Base-by-base conservation (phyloP, 1,139 yeast species). In the Candida gigantensis region DNA sequence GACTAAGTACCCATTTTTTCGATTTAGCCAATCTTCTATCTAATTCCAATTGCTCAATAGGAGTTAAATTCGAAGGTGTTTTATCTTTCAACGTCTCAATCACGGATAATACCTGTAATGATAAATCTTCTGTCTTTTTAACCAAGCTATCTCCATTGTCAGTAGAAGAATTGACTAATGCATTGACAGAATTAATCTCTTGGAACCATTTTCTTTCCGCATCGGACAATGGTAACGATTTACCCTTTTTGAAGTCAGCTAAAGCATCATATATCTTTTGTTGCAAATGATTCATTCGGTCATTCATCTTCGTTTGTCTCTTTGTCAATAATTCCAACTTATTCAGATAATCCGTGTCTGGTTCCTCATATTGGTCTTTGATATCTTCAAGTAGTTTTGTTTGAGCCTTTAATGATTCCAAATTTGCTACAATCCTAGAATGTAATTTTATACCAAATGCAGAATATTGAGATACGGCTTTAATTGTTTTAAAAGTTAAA, bases 131-230 rank as follows among this genome's bases (percentile, higher is more conserved):
- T 6, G 51, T 36, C 12, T 37, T 38, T 7, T 38, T 32, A 5
- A 34, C 34, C 12, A 53, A 35, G 32, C 44, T 42, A 11, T 34
- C 36, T 5, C 29, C 33, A 6, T 42, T 40, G 3, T 29, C 28
- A 3, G 37, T 34, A 13, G 41, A 47, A 12, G 40, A 31, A 9
- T 41, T 39, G 3, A 52, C 33, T 16, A 44, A 37, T 5, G 31
- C 38, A 37, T 46, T 55, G 20, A 63, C 46, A 1, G 47, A 24
- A 39, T 69, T 67, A 19, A 71, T 50, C 41, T 71, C 74, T 24
- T 53, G 53, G 34, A 65, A 58, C 74, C 74, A 71, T 4, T 40
- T 36, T 31, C 47, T 55, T 42, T 71, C 77, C 5, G 60, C 60
- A 4, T 50, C 46, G 0, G 73, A 65, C 14, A 69, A 46, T 3